These are phyloP conservation scores for Marchantia paleacea DNA, from an alignment of 225 moss, liverwort and hornwort species.

Conservation along the genomic window DNA sequence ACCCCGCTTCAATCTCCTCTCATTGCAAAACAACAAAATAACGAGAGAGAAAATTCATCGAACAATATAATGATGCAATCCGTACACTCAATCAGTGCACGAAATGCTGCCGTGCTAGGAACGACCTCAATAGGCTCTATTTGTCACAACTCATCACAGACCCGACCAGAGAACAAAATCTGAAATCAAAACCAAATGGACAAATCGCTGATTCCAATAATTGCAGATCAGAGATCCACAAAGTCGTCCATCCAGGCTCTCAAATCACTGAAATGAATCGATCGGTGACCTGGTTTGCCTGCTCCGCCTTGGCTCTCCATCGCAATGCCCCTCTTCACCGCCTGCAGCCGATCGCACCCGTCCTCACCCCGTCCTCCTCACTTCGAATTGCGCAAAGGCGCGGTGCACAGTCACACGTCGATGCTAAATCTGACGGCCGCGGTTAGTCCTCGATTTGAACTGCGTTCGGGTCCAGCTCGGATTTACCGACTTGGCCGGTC, in stretches of 20 bases:
- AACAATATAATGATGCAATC: background rate
- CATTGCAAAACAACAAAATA: no score
- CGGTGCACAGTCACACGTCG: no score
- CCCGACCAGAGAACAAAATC: background rate
- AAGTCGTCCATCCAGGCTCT: background rate
- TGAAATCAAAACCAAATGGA: no score
- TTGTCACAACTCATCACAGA: background rate
- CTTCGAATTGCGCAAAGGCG: background rate
- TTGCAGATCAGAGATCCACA: background rate
- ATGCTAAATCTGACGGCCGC: background rate
- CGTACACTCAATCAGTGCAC: background rate
- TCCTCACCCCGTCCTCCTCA: background rate
- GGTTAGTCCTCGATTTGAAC: background rate
- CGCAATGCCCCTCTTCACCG: conserved; percentile 7
- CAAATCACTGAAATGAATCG: background rate
- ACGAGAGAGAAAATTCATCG: background rate
- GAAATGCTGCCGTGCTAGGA: background rate
- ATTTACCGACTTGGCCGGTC: background rate
- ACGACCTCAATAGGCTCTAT: background rate
- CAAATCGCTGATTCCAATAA: background rate
- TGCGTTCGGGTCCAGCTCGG: background rate
- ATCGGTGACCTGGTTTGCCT: conserved; percentile 13
- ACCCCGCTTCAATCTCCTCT: background rate
- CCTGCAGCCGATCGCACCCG: conserved; percentile 15
- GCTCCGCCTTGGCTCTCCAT: conserved; percentile 11